Conservation (phyloP, 2,329 filamentous ascomycete genomes). For the Raffaelea arxii region DNA sequence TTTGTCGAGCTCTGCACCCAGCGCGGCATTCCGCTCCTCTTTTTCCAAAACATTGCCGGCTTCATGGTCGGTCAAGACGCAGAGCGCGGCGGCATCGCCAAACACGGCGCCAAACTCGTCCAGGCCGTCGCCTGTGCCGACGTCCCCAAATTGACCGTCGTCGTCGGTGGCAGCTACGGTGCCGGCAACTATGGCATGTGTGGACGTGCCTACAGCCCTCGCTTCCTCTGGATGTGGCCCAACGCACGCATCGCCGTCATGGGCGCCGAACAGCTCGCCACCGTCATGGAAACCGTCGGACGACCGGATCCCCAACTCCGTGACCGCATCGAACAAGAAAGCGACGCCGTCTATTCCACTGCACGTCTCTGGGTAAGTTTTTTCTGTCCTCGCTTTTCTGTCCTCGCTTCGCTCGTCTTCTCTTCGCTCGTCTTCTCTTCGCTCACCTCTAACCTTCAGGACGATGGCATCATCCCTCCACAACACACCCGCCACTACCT, state of each 20-base stretch:
- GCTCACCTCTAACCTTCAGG: conserved; percentile 26
- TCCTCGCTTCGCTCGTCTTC: too few relatives aligned
- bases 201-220: conserved; percentile 82
- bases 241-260: conserved; percentile 95
- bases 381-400: too few relatives aligned
- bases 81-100: conserved; percentile 90
- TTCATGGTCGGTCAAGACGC: conserved; percentile 97
- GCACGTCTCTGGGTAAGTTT: conserved; percentile 75
- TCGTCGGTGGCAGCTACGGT: conserved; percentile 86
- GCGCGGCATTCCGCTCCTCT: conserved; percentile 79
- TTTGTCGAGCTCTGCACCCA: conserved; percentile 94
- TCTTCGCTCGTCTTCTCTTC: too few relatives aligned
- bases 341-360: conserved; percentile 77
- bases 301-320: conserved; percentile 68
- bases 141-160: conserved; percentile 93
- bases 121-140: conserved; percentile 89
- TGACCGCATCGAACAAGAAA: conserved; percentile 80
- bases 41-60: conserved; percentile 92
- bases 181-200: conserved; percentile 99
- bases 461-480: conserved; percentile 72
- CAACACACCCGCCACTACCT: conserved; percentile 65
- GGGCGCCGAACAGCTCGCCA: conserved; percentile 83
- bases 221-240: conserved; percentile 95
- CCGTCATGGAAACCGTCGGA: conserved; percentile 92
- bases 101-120: conserved; percentile 95